These are phyloP conservation scores for Camellia japonica DNA, from an alignment of 148 eudicot species.

Conservation along the genomic window DNA sequence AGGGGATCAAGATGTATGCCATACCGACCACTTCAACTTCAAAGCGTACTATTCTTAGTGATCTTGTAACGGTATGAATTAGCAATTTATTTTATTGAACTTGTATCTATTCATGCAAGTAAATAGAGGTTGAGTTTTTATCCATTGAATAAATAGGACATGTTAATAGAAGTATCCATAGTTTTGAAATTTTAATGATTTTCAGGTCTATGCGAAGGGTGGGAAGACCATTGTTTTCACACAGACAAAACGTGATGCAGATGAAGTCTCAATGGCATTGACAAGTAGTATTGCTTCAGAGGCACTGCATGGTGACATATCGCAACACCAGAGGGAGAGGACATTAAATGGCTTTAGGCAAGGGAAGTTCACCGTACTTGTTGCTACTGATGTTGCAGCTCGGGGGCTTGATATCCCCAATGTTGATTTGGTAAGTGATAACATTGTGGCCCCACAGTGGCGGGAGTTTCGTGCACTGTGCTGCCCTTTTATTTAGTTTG, in stretches of 20 bases:
- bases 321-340: conserved; percentile 96
- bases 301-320: conserved; percentile 97
- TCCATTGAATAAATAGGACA: neutral
- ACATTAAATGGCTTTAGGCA: conserved; percentile 87
- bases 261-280: conserved; percentile 85
- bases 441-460: neutral
- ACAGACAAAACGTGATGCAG: conserved; percentile 94
- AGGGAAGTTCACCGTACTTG: conserved; percentile 92
- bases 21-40: conserved; percentile 63
- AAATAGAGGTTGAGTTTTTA: neutral
- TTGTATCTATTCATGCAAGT: neutral
- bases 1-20: conserved; percentile 86
- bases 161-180: neutral
- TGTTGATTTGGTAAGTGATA: conserved; percentile 82
- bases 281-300: conserved; percentile 89
- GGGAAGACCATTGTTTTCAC: conserved; percentile 96
- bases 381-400: conserved; percentile 98
- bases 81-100: conserved; percentile 4
- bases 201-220: conserved; percentile 92
- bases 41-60: conserved; percentile 80
- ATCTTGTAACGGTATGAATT: conserved; percentile 70
- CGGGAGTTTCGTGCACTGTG: no score
- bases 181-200: conserved; percentile 6
- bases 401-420: conserved; percentile 99
- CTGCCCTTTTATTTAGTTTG: neutral